A percentile compares a stretch with the other conserved stretches of the same genome.
Evolutionary conservation across 2,329 filamentous ascomycete species (phyloP).

Genomic region (Stachybotrys echinatus): DNA sequence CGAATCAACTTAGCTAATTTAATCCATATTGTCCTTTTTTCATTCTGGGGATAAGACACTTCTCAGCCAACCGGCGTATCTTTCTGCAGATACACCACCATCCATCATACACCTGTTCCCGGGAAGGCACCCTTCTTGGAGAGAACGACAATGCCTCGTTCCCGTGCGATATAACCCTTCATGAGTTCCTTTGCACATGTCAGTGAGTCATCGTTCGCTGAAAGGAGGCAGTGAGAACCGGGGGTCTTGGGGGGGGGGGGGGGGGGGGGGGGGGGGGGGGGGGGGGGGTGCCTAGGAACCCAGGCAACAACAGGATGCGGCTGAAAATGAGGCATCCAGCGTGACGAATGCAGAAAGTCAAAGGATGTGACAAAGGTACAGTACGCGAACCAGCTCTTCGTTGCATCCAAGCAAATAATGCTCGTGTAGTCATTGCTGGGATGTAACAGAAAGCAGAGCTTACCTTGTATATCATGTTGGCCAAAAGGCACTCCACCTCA

Average conservation of each 20-base stretch:
- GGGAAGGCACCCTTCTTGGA: constrained; percentile 94
- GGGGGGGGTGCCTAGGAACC: constrained; percentile 10
- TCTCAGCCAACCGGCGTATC: not conserved
- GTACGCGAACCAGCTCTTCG: no score
- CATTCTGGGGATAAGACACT: no score
- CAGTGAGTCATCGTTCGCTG: constrained; percentile 23
- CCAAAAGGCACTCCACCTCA: constrained; percentile 90
- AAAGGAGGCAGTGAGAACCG: not conserved
- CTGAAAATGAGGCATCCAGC: constrained; percentile 11
- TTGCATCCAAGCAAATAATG: no score
- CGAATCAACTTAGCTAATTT: no score
- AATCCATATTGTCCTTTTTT: no score
- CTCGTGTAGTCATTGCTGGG: no score
- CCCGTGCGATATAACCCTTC: constrained; percentile 96
- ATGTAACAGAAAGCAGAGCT: no score
- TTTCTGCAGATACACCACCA: not conserved
- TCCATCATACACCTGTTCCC: constrained; percentile 64
- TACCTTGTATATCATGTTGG: constrained; percentile 99
- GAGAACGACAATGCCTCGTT: constrained; percentile 82
- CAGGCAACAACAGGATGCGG: constrained; percentile 8
- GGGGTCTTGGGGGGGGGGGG: constrained; percentile 10
- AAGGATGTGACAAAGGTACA: no score
- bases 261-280: constrained; percentile 9
- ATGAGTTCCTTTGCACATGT: constrained; percentile 65
- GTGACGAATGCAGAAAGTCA: constrained; percentile 11